These are phyloP conservation scores for Penicillium sp. DNA, from an alignment of 2,329 filamentous ascomycete species.

Conservation along the genomic window DNA sequence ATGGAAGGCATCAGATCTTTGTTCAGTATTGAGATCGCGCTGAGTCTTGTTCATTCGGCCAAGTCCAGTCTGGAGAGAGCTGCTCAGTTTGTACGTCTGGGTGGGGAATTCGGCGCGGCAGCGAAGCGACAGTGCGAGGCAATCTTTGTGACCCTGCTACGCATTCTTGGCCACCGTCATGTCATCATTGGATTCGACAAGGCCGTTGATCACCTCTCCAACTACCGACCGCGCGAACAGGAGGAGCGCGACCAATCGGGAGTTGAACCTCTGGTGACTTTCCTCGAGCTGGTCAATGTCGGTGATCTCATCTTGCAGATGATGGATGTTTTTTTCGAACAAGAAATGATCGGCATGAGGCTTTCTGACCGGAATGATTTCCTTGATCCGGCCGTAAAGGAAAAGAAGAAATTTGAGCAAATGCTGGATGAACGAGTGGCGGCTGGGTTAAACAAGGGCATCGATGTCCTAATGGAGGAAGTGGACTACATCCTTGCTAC, in stretches of 20 bases:
- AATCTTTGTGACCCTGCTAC: conserved; percentile 81
- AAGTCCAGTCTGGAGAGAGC: conserved; percentile 84
- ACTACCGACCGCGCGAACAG: conserved; percentile 80
- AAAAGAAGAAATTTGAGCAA: conserved; percentile 98
- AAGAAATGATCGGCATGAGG: conserved; percentile 79
- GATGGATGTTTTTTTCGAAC: conserved; percentile 97
- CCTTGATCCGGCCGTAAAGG: conserved; percentile 81
- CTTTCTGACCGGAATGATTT: conserved; percentile 93
- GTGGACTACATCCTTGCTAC: conserved; percentile 93
- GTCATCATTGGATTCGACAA: conserved; percentile 92
- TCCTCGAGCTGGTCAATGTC: conserved; percentile 95
- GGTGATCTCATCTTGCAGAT: conserved; percentile 98
- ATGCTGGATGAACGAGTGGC: conserved; percentile 97
- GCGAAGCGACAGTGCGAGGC: conserved; percentile 83
- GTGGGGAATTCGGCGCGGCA: conserved; percentile 75
- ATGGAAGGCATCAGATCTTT: conserved; percentile 92
- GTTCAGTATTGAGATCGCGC: conserved; percentile 92
- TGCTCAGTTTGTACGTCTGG: conserved; percentile 75
- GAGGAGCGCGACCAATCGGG: conserved; percentile 64
- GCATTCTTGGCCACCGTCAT: conserved; percentile 79
- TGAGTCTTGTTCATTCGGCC: conserved; percentile 82
- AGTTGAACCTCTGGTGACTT: conserved; percentile 88
- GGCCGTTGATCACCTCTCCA: conserved; percentile 83
- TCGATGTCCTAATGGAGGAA: conserved; percentile 97
- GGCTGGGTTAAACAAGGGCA: conserved; percentile 92